Evolutionary conservation across 2,329 filamentous ascomycete species (phyloP).

Genomic region (Aspergillus transmontanensis): DNA sequence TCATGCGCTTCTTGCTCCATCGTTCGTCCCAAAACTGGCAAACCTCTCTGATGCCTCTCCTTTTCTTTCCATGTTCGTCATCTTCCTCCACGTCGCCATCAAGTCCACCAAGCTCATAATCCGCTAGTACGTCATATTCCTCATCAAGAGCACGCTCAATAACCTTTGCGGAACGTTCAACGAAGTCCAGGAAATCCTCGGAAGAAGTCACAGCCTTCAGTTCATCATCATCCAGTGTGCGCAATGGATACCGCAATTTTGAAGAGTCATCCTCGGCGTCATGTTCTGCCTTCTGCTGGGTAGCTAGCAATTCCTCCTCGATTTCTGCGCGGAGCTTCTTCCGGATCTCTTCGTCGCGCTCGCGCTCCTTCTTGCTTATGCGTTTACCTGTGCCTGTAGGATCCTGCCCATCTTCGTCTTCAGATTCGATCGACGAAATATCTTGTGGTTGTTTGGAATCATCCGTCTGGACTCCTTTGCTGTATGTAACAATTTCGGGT

Average conservation of each 20-base stretch:
- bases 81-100: conserved; percentile 78
- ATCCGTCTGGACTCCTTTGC: conserved; percentile 91
- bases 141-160: conserved; percentile 94
- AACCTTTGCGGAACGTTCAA: conserved; percentile 94
- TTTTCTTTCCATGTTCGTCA: conserved; percentile 56
- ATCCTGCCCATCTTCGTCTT: conserved; percentile 62
- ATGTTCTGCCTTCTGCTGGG: conserved; percentile 52
- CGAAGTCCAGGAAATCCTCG: conserved; percentile 90
- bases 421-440: conserved; percentile 60
- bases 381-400: conserved; percentile 65
- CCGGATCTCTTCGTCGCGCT: conserved; percentile 85
- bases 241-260: conserved; percentile 68
- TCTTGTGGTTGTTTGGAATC: conserved; percentile 64
- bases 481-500: conserved; percentile 88
- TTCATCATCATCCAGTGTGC: conserved; percentile 81
- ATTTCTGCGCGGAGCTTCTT: conserved; percentile 84
- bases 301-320: conserved; percentile 82
- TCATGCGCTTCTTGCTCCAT: conserved; percentile 97
- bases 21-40: conserved; percentile 92
- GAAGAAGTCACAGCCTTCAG: conserved; percentile 87
- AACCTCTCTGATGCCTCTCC: conserved; percentile 68
- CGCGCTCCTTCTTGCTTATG: conserved; percentile 74
- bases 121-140: conserved; percentile 92
- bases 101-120: conserved; percentile 81
- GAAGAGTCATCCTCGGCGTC: conserved; percentile 45